Base-by-base conservation (phyloP, 1,284 basidiomycete genomes). In the Porogramme epimiltina region DNA sequence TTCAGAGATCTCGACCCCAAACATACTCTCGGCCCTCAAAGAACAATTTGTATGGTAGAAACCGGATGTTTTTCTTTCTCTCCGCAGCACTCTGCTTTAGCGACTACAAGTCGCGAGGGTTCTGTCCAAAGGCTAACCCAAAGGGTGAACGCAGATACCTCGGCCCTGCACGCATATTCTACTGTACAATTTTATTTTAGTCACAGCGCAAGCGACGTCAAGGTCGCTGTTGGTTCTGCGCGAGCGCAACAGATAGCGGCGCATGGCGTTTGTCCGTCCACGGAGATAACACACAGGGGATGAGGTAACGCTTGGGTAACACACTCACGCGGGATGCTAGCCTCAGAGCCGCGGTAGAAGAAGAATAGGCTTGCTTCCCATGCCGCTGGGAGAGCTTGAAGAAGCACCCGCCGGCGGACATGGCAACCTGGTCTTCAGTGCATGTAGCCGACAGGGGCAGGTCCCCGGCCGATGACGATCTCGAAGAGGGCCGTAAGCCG, bases 391-490 rank as follows among this genome's bases (percentile, higher is more conserved):
- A 44, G 45, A 39, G 25, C 34, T n/a, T 4, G 34, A 37, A 37
- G 34, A 37, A 37, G 36, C 41, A 47, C 19, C 8, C 34, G n/a
- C 23, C 39, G 28, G 22, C 24, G n/a, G 16, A 20, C 18, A 31
- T 8, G 28, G 6, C 13, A 31, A 31, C 28, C 28, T 31, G n/a
- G 13, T 31, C 28, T 31, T 6, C 13, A 31, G 13, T 6, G 28
- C 13, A 31, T 31, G 38, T 41, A n/a, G 22, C 44, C 39, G 46
- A 25, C n/a, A 20, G n/a, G n/a, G n/a, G 8, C 28, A 47, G 46
- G 40, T 47, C 46, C 24, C 15, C 28, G 22, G 41, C 44, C 19
- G 40, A 52, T 43, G 22, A 33, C 34, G 41, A 47, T 42, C 41
- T 39, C 31, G 22, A 40, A 24, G 41, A 47, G 28, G 20, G 34